phyloP scores from a whole-genome alignment of 2,329 filamentous ascomycete species.

The Phaeosphaeria sp. region DNA sequence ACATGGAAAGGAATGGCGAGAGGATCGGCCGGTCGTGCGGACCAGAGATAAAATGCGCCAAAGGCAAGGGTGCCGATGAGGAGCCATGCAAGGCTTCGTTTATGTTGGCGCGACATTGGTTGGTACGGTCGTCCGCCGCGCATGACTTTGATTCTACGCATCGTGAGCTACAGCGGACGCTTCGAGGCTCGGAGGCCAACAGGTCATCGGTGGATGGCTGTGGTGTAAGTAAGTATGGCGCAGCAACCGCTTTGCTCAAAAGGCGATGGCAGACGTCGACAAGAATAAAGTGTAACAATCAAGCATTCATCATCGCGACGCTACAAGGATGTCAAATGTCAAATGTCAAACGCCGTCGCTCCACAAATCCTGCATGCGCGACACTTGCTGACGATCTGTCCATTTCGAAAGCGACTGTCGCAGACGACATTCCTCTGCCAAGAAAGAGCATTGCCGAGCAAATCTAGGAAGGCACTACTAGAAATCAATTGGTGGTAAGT shows the following conservation, averaged over 20 bases:
- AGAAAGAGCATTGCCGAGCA: slow-evolving; percentile 16
- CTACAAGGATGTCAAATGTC: background rate
- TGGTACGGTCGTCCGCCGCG: slow-evolving; percentile 24
- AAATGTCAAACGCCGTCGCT: background rate
- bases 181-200: background rate
- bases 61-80: slow-evolving; percentile 31
- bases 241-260: background rate
- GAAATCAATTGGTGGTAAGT: background rate
- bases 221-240: background rate
- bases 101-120: slow-evolving; percentile 41
- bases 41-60: slow-evolving; percentile 37
- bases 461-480: slow-evolving; percentile 5
- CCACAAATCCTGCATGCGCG: background rate
- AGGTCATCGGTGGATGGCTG: background rate
- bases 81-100: slow-evolving; percentile 34
- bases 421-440: slow-evolving; percentile 10
- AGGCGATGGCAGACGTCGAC: background rate
- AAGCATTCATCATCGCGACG: background rate
- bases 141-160: slow-evolving; percentile 39
- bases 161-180: slow-evolving; percentile 14
- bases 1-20: slow-evolving; percentile 35
- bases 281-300: background rate
- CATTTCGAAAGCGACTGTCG: background rate
- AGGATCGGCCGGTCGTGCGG: slow-evolving; percentile 33
- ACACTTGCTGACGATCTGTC: background rate